Evolutionary conservation across 768 basidiomycete genomes (phyloP).

Genomic region (Scleroderma citrinum): DNA sequence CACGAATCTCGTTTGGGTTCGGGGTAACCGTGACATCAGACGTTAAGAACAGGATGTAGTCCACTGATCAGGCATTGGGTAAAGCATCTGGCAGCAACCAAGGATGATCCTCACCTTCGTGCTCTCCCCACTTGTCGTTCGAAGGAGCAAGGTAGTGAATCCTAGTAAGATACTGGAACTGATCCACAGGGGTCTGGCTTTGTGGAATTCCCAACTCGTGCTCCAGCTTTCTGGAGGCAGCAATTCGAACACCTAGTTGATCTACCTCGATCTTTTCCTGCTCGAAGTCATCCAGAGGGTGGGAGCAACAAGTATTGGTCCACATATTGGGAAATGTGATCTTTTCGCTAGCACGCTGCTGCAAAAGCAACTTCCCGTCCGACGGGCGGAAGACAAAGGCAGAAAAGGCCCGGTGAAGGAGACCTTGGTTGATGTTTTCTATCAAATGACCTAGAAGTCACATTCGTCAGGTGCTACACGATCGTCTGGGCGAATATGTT

Average conservation of each 20-base stretch:
- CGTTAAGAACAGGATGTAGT: slow-evolving; percentile 95
- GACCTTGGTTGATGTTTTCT: slow-evolving; percentile 90
- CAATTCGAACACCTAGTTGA: slow-evolving; percentile 79
- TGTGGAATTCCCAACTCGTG: slow-evolving; percentile 93
- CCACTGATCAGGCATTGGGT: slow-evolving; percentile 52
- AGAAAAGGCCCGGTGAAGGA: slow-evolving; percentile 97
- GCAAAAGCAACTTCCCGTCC: slow-evolving; percentile 89
- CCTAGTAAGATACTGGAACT: slow-evolving; percentile 91
- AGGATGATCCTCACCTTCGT: slow-evolving; percentile 64
- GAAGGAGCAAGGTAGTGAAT: slow-evolving; percentile 98
- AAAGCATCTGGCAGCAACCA: too few relatives aligned
- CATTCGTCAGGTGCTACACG: slow-evolving; percentile 1
- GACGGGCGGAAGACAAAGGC: slow-evolving; percentile 93
- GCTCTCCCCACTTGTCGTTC: slow-evolving; percentile 92
- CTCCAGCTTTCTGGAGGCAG: slow-evolving; percentile 92
- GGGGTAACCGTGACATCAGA: slow-evolving; percentile 77
- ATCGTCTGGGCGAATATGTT: slow-evolving; percentile 6
- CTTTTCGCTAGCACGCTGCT: slow-evolving; percentile 95
- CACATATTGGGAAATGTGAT: slow-evolving; percentile 99
- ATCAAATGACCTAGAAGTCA: slow-evolving; percentile 78
- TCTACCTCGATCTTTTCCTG: slow-evolving; percentile 70
- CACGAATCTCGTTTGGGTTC: slow-evolving; percentile 89
- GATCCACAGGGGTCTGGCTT: slow-evolving; percentile 68
- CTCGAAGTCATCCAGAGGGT: slow-evolving; percentile 90
- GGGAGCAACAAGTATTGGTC: slow-evolving; percentile 99